Evolutionary conservation across 1,284 basidiomycete species (phyloP).

Genomic region (Ceratobasidium theobromae): DNA sequence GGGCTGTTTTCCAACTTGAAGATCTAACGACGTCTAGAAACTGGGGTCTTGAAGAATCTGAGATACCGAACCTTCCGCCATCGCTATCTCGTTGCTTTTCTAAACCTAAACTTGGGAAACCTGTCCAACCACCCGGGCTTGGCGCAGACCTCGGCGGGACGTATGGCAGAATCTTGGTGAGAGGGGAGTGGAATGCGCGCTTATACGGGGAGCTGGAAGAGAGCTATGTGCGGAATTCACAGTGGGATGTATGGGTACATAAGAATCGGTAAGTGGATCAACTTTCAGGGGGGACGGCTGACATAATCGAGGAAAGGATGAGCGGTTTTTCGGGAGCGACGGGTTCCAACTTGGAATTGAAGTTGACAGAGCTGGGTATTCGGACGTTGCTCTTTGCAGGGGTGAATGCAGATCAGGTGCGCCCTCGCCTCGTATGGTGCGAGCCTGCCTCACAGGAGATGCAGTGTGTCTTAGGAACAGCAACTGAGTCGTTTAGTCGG

Average conservation of each 20-base stretch:
- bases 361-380: slow-evolving; percentile 62
- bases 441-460: neutral
- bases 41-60: slow-evolving; percentile 67
- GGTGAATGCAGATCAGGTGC: slow-evolving; percentile 62
- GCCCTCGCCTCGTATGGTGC: neutral
- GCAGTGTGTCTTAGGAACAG: slow-evolving; percentile 36
- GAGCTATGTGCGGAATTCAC: slow-evolving; percentile 55
- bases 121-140: slow-evolving; percentile 55
- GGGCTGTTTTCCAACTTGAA: slow-evolving; percentile 16
- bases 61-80: slow-evolving; percentile 62
- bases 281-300: neutral
- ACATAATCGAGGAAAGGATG: slow-evolving; percentile 49
- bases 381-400: slow-evolving; percentile 63
- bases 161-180: slow-evolving; percentile 63
- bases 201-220: slow-evolving; percentile 62
- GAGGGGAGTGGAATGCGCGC: slow-evolving; percentile 55
- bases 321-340: slow-evolving; percentile 64
- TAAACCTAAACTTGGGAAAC: slow-evolving; percentile 39
- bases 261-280: slow-evolving; percentile 60
- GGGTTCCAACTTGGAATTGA: slow-evolving; percentile 60
- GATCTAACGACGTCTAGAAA: slow-evolving; percentile 49
- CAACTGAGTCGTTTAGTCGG: slow-evolving; percentile 15
- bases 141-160: slow-evolving; percentile 56
- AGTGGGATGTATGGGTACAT: slow-evolving; percentile 65
- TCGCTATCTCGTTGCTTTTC: slow-evolving; percentile 54